A percentile compares a stretch with the other conserved stretches of the same genome.
Conservation (phyloP, 495 filamentous ascomycete species). For the Penicillium crystallinum region DNA sequence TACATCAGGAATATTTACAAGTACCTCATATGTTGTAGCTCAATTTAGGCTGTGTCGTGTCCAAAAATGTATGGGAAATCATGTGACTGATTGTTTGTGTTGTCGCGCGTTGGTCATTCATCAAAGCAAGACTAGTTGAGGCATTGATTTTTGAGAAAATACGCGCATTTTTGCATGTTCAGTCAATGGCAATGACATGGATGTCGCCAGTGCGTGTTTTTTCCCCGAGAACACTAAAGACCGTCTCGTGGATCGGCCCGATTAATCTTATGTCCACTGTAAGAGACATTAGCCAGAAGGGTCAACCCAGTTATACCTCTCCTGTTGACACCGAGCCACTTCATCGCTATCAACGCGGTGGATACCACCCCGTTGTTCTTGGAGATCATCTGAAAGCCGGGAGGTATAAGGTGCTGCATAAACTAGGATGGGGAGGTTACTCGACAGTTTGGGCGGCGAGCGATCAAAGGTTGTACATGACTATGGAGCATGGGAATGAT, state of each 20-base stretch:
- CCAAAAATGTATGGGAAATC: too few relatives aligned
- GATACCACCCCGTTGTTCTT: slow-evolving; percentile 42
- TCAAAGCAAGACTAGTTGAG: too few relatives aligned
- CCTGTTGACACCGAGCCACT: slow-evolving; percentile 22
- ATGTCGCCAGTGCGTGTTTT: slow-evolving; percentile 7
- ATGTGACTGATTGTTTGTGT: too few relatives aligned
- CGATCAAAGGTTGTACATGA: slow-evolving; percentile 28
- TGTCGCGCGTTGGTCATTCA: too few relatives aligned
- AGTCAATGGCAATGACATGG: not conserved
- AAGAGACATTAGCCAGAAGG: slow-evolving; percentile 13
- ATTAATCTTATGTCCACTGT: slow-evolving; percentile 14
- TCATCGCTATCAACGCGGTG: slow-evolving; percentile 30
- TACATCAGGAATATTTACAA: too few relatives aligned
- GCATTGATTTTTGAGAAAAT: not conserved
- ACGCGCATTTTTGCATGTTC: not conserved
- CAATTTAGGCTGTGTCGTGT: too few relatives aligned
- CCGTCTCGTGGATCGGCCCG: slow-evolving; percentile 2
- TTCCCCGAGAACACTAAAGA: slow-evolving; percentile 13
- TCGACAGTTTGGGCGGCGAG: slow-evolving; percentile 48
- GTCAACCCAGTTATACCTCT: slow-evolving; percentile 13
- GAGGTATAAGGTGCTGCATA: slow-evolving; percentile 44
- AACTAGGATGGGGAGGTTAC: slow-evolving; percentile 44
- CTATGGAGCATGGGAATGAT: slow-evolving; percentile 3
- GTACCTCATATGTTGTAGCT: too few relatives aligned
- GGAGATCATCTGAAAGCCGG: slow-evolving; percentile 32